Base-by-base conservation (phyloP, 352 stramenopile species). In the Thalassiosira hispida region DNA sequence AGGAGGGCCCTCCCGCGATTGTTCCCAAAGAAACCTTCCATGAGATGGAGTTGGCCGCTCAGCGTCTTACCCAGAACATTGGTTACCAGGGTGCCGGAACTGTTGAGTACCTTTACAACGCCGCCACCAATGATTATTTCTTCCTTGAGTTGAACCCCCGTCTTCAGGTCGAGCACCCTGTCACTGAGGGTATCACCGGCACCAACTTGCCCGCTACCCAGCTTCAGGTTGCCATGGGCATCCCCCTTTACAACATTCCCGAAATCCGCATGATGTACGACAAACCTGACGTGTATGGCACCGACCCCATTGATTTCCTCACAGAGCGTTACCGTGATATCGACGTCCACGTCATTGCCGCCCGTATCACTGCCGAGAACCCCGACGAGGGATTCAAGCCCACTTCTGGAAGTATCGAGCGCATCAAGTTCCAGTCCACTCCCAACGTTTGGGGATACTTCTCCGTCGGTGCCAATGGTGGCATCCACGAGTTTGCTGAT, bases 391-490 rank as follows among this genome's bases (percentile, higher is more conserved):
- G 96, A 60, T 99, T 99, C 91, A 98, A 99, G 90, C 98, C 98
- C 2, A 99, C 97, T 5, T 98, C 95, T 69, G 98, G 98, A 69
- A 94, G 93, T 16, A 99, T 99, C 79, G 96, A 98, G 84, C 95
- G 98, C 69, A 95, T 99, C 80, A 99, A 99, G 92, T 99, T 99
- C 89, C 97, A 98, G 69, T 98, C 94, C 27, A 99, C 96, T 47
- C 96, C 96, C 9, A 97, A 98, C 80, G 97, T 99, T 42, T 99
- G 98, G 98, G 98, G 97, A 49, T 99, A 99, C 91, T 99, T 99
- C 85, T 98, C 92, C 44, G 97, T 99, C 56, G 97, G 98, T 75
- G 97, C 96, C 59, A 99, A 98, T 52, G 97, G 98, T 49, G 96
- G 98, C 73, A 98, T 99, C 47, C 98, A 99, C 92, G 98, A 99